Evolutionary conservation across 306 rosid species (phyloP), one percentile per base, ranked within the genome.

Genomic region (Carpinus fangiana): DNA sequence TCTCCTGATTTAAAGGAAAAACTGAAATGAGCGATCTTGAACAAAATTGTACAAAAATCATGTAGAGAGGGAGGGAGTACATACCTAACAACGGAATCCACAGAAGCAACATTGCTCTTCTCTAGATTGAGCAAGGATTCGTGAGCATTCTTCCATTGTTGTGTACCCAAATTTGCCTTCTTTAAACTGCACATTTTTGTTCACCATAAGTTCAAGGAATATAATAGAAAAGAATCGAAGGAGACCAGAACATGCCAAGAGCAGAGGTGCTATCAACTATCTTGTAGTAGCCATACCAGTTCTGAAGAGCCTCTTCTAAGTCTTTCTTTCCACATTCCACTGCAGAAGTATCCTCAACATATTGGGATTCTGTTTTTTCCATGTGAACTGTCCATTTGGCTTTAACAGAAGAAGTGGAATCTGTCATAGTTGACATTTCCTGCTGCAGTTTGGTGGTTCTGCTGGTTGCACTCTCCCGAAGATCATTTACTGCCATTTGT

Each of bases 131-230:
- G 87, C 89, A 96, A 88, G 78, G 98, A 96, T 64, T 90, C 99
- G 68, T 96, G 93, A 81, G 99, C 99, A 55, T 84, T 90, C 79
- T 78, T 90, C 99, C 99, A 96, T 85, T 96, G 99, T 81, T 90
- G 92, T 55, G 93, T 86, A 75, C 99, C 99, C 77, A 87, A 87
- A 48, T 90, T 79, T 59, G 98, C 93, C 89, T 96, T 91, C 78
- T 84, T 87, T 85, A 96, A 84, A 82, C 99, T 96, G 91, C 88
- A 82, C 52, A 75, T 50, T 70, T 69, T 62, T 65, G 54, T 61
- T 76, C 6, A 12, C 72, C 43, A 75, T 51, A 41, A 85, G 83
- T 62, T 70, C 73, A 61, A 68, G 79, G 41, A 75, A 80, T 64
- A 54, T 16, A 55, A 59, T 13, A 41, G 72, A 79, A 57, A 79